These are phyloP conservation scores for Ampelocalamus luodianensis DNA, from an alignment of 176 grass and related monocot species.

Conservation along the genomic window DNA sequence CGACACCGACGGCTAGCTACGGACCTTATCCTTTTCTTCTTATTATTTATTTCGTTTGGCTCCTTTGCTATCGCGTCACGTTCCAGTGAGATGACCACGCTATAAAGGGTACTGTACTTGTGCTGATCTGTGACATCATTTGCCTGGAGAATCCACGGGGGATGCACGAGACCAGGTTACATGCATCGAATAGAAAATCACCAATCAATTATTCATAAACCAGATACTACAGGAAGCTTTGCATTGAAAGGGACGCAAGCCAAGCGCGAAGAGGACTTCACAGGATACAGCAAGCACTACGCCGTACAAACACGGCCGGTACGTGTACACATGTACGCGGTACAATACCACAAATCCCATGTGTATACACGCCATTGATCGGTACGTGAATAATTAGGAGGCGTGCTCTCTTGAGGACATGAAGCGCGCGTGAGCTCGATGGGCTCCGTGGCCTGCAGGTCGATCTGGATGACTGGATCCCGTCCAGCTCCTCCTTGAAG, in stretches of 20 bases:
- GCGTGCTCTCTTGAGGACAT: slow-evolving; percentile 42
- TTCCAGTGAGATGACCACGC: not conserved
- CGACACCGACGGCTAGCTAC: not conserved
- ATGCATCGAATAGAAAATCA: not conserved
- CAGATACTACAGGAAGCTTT: not conserved
- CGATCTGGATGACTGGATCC: slow-evolving; percentile 59
- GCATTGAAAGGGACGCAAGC: too few relatives aligned
- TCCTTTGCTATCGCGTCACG: slow-evolving; percentile 7
- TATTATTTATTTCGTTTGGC: not conserved
- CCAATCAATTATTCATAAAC: not conserved
- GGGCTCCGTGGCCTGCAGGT: slow-evolving; percentile 59
- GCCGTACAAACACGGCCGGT: not conserved
- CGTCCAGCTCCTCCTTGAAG: slow-evolving; percentile 67
- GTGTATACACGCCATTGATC: not conserved
- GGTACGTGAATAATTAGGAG: not conserved
- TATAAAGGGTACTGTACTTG: not conserved
- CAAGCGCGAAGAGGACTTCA: not conserved
- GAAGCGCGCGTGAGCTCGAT: slow-evolving; percentile 53
- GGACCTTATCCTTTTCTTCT: not conserved
- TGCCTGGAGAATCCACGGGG: too few relatives aligned
- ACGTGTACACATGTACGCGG: too few relatives aligned
- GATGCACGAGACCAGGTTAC: not conserved
- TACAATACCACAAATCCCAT: not conserved
- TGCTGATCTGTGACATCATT: not conserved
- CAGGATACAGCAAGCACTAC: not conserved